Evolutionary conservation across 2,329 filamentous ascomycete species (phyloP).

Genomic region (Exutisphaerella laricina): DNA sequence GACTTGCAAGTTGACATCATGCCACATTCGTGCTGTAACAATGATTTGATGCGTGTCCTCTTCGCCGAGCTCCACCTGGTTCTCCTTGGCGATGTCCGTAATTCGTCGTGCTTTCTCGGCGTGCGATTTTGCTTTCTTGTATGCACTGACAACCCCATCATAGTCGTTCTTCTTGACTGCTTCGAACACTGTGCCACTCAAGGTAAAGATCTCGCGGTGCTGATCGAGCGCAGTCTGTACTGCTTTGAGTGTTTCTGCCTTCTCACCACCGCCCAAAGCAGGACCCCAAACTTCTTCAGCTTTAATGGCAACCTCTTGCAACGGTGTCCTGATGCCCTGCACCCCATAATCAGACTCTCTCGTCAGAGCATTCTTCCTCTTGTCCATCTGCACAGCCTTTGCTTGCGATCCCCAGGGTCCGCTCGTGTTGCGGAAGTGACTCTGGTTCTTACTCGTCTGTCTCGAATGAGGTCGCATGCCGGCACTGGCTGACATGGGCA

Average conservation of each 20-base stretch:
- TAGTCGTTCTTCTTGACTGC: slow-evolving; percentile 89
- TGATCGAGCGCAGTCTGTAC: slow-evolving; percentile 71
- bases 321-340: slow-evolving; percentile 76
- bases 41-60: slow-evolving; percentile 79
- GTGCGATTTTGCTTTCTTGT: slow-evolving; percentile 73
- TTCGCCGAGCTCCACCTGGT: slow-evolving; percentile 59
- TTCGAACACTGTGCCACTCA: slow-evolving; percentile 70
- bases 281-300: slow-evolving; percentile 98
- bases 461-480: slow-evolving; percentile 53
- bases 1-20: slow-evolving; percentile 83
- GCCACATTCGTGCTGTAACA: slow-evolving; percentile 89
- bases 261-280: slow-evolving; percentile 81
- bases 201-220: slow-evolving; percentile 75
- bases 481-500: slow-evolving; percentile 9
- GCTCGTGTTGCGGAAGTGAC: slow-evolving; percentile 35
- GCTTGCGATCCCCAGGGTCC: slow-evolving; percentile 34
- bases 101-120: slow-evolving; percentile 71
- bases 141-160: slow-evolving; percentile 80
- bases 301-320: slow-evolving; percentile 86
- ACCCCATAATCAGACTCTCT: slow-evolving; percentile 93
- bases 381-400: slow-evolving; percentile 43
- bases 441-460: slow-evolving; percentile 59
- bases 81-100: slow-evolving; percentile 50
- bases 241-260: slow-evolving; percentile 78
- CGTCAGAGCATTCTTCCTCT: slow-evolving; percentile 80